phyloP scores from a whole-genome alignment of 2,329 filamentous ascomycete species.

The Cladosporium phlei region DNA sequence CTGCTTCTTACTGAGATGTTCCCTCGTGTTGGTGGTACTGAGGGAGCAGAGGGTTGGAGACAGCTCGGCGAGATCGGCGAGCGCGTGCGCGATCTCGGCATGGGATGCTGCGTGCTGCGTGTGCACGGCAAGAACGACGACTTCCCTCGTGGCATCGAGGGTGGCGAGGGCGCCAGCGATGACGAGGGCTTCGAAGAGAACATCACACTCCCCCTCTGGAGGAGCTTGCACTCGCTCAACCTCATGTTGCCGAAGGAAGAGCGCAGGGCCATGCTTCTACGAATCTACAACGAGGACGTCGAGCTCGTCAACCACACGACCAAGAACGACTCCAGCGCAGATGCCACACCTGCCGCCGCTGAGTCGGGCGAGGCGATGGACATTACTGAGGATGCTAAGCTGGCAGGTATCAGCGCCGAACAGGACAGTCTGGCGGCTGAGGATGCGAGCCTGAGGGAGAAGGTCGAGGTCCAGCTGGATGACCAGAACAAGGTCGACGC shows the following conservation, averaged over 20 bases:
- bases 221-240: constrained; percentile 85
- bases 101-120: constrained; percentile 88
- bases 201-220: constrained; percentile 90
- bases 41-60: constrained; percentile 57
- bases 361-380: neutral
- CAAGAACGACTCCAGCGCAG: constrained; percentile 11
- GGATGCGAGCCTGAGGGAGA: constrained; percentile 24
- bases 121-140: constrained; percentile 58
- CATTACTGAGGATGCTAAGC: neutral
- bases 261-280: constrained; percentile 79
- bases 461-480: constrained; percentile 34
- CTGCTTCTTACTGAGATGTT: constrained; percentile 94
- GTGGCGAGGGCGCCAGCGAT: constrained; percentile 39
- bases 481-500: constrained; percentile 34
- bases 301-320: constrained; percentile 66
- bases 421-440: constrained; percentile 37
- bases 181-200: constrained; percentile 61
- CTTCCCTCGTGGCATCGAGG: constrained; percentile 33
- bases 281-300: constrained; percentile 84
- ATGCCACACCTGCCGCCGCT: constrained; percentile 5
- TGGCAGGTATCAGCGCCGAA: constrained; percentile 23
- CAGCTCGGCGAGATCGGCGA: constrained; percentile 83
- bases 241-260: constrained; percentile 99
- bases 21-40: constrained; percentile 62
- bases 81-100: constrained; percentile 69